These are phyloP conservation scores for Russula foetens DNA, from an alignment of 768 basidiomycete genomes.

Conservation along the genomic window DNA sequence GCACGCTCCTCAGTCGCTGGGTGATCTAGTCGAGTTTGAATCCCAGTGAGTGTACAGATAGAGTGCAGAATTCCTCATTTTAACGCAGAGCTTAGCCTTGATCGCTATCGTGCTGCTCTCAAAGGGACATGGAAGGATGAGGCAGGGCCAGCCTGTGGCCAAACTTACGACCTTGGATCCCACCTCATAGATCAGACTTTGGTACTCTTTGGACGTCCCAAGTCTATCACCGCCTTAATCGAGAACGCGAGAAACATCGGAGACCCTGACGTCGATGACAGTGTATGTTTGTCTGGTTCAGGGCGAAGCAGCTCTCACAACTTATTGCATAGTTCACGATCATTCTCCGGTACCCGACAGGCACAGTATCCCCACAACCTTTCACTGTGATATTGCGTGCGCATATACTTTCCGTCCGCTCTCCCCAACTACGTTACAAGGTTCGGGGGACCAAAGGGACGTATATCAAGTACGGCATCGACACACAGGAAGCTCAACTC, in stretches of 20 bases:
- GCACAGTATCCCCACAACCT: constrained; percentile 37
- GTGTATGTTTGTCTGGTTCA: constrained; percentile 36
- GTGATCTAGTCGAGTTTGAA: constrained; percentile 61
- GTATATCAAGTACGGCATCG: constrained; percentile 68
- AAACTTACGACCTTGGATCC: constrained; percentile 70
- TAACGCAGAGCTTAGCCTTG: constrained; percentile 40
- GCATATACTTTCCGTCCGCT: constrained; percentile 58
- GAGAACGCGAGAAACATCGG: constrained; percentile 65
- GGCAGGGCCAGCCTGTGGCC: constrained; percentile 50
- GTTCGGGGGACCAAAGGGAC: constrained; percentile 67
- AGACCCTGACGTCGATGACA: constrained; percentile 56
- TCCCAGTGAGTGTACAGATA: constrained; percentile 45
- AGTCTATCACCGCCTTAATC: constrained; percentile 56
- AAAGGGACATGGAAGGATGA: constrained; percentile 79
- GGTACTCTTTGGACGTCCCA: constrained; percentile 66
- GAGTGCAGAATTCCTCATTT: neutral
- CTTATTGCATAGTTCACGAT: constrained; percentile 23
- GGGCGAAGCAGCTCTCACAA: constrained; percentile 45
- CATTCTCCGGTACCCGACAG: constrained; percentile 27
- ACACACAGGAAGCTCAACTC: constrained; percentile 73
- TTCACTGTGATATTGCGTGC: constrained; percentile 62
- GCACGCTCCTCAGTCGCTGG: constrained; percentile 45
- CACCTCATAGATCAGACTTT: constrained; percentile 78
- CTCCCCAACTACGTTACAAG: constrained; percentile 60
- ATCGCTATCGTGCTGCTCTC: constrained; percentile 57